phyloP scores from a whole-genome alignment of 1,284 basidiomycete species.

The Hymenochaete sp. region DNA sequence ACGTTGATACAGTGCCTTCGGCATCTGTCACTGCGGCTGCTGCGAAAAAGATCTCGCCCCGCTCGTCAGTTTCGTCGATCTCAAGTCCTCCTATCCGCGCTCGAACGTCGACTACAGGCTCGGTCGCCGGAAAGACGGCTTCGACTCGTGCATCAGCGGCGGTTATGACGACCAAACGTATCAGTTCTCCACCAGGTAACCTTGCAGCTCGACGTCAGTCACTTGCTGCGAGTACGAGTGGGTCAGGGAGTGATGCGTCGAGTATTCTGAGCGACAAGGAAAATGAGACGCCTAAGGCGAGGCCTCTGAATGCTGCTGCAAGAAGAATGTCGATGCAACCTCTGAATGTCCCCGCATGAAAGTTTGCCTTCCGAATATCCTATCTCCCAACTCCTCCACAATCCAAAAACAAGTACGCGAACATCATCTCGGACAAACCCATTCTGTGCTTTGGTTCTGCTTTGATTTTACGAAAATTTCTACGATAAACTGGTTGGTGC shows the following conservation, averaged over 20 bases:
- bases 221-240: conserved; percentile 6
- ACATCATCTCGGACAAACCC: neutral
- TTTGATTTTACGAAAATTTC: too few relatives aligned
- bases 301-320: neutral
- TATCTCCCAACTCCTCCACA: neutral
- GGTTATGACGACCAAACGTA: neutral
- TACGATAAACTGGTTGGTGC: too few relatives aligned
- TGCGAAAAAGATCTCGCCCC: conserved; percentile 7
- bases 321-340: conserved; percentile 14
- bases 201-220: neutral
- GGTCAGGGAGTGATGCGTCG: conserved; percentile 11
- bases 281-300: conserved; percentile 12
- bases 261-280: conserved; percentile 14
- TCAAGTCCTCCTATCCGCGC: conserved; percentile 9
- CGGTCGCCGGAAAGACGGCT: conserved; percentile 4
- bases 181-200: neutral
- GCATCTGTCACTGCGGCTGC: conserved; percentile 24
- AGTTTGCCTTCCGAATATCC: neutral
- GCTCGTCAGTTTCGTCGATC: conserved; percentile 9
- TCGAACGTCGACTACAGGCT: conserved; percentile 2
- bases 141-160: neutral
- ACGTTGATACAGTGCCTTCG: conserved; percentile 26
- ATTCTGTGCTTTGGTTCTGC: neutral
- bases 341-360: conserved; percentile 6
- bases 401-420: neutral